Evolutionary conservation across 1,139 yeast species (phyloP).

Genomic region (Yamadazyma atlantica): DNA sequence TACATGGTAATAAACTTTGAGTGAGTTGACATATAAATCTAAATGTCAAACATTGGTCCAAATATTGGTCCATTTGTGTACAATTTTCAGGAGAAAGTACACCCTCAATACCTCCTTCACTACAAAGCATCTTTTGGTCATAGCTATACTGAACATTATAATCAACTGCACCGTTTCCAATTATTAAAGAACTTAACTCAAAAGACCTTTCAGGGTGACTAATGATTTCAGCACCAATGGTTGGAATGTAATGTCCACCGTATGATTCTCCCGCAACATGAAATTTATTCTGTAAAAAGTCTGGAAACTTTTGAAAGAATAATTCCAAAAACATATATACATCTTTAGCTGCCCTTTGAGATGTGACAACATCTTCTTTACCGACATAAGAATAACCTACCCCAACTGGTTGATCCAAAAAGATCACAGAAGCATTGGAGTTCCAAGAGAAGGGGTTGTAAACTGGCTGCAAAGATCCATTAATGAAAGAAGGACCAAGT

Average conservation of each 20-base stretch:
- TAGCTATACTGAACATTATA: constrained; percentile 59
- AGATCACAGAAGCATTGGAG: constrained; percentile 79
- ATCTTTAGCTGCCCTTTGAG: constrained; percentile 71
- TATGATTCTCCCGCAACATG: constrained; percentile 83
- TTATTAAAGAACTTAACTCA: constrained; percentile 61
- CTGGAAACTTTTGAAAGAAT: constrained; percentile 67
- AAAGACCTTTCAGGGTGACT: constrained; percentile 60
- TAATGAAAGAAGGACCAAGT: constrained; percentile 77
- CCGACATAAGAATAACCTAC: constrained; percentile 73
- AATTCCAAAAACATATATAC: constrained; percentile 69
- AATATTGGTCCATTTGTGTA: constrained; percentile 45
- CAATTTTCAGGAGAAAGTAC: constrained; percentile 61
- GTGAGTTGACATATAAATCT: constrained; percentile 53
- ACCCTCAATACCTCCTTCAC: constrained; percentile 61
- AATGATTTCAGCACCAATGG: constrained; percentile 67
- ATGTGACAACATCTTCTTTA: constrained; percentile 49
- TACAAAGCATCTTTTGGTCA: constrained; percentile 79
- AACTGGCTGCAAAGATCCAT: constrained; percentile 59
- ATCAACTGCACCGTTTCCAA: constrained; percentile 83
- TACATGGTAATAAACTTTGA: constrained; percentile 48
- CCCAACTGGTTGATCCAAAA: constrained; percentile 86
- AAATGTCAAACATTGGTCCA: constrained; percentile 58
- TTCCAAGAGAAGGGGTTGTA: constrained; percentile 81
- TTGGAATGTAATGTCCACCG: constrained; percentile 81
- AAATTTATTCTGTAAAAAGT: constrained; percentile 53